phyloP scores from a whole-genome alignment of 495 filamentous ascomycete genomes.

The Terfezia boudieri region DNA sequence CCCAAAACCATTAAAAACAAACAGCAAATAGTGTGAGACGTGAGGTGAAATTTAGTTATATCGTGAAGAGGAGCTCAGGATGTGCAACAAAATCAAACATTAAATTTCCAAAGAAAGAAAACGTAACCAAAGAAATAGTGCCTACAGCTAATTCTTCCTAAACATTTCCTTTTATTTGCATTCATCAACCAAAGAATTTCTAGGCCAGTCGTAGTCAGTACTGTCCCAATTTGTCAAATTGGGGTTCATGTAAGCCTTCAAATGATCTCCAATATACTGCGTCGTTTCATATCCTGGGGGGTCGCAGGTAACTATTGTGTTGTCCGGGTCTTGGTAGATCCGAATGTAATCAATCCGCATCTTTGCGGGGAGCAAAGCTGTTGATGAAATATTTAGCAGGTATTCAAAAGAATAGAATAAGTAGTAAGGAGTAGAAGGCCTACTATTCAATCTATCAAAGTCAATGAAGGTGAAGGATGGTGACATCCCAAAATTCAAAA shows the following conservation, averaged over 20 bases:
- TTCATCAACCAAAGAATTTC: constrained; percentile 27
- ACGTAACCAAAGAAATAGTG: too few species aligned
- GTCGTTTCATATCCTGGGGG: constrained; percentile 47
- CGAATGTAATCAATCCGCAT: constrained; percentile 56
- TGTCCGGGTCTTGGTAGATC: constrained; percentile 45
- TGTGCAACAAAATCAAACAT: too few species aligned
- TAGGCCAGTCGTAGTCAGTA: constrained; percentile 26
- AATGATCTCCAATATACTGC: constrained; percentile 43
- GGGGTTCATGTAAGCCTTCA: constrained; percentile 37
- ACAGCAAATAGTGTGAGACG: too few species aligned
- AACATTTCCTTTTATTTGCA: constrained; percentile 12
- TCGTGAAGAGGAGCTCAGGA: too few species aligned
- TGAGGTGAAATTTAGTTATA: too few species aligned
- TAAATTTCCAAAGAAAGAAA: too few species aligned
- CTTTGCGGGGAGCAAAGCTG: constrained; percentile 37
- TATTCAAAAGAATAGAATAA: too few species aligned
- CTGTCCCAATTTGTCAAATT: constrained; percentile 39
- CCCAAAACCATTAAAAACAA: too few species aligned
- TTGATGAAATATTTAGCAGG: neutral
- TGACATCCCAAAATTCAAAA: constrained; percentile 57
- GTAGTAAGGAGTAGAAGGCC: neutral
- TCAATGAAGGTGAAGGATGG: constrained; percentile 42
- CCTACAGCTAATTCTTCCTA: too few species aligned
- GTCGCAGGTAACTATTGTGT: constrained; percentile 42
- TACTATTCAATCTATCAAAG: constrained; percentile 24